Evolutionary conservation across 331 rosid species (phyloP).

Genomic region (Pyracantha coccinea): DNA sequence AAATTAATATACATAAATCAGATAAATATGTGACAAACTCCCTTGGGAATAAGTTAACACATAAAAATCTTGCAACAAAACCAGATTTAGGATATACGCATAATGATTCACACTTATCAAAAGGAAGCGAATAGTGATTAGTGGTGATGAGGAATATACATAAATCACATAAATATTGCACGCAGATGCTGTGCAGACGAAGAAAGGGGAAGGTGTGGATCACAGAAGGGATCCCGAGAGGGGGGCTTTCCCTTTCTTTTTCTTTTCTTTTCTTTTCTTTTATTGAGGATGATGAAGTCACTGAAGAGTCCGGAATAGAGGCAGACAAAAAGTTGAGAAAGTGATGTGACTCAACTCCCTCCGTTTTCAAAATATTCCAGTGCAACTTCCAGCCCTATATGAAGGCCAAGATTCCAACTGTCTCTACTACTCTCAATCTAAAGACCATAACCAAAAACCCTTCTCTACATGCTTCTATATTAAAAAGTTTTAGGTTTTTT

Average conservation of each 20-base stretch:
- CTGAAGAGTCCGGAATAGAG: not conserved
- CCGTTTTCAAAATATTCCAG: slow-evolving; percentile 19
- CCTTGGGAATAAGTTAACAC: not conserved
- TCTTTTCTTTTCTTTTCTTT: not conserved
- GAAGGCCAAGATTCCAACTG: slow-evolving; percentile 50
- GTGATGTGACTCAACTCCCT: slow-evolving; percentile 33
- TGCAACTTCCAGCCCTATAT: slow-evolving; percentile 16
- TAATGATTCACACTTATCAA: not conserved
- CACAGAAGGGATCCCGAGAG: slow-evolving; percentile 5
- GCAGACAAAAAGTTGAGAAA: slow-evolving; percentile 33
- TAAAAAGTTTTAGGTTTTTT: not conserved
- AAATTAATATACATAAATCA: not conserved
- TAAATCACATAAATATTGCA: not conserved
- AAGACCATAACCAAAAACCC: not conserved
- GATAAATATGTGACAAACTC: not conserved
- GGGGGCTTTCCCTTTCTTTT: too few species aligned
- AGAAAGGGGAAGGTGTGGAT: slow-evolving; percentile 5
- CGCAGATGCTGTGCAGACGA: slow-evolving; percentile 2
- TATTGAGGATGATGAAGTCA: not conserved
- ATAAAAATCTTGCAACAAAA: not conserved
- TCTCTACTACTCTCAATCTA: slow-evolving; percentile 24
- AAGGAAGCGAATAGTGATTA: not conserved
- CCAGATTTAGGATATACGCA: not conserved
- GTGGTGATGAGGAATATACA: not conserved
- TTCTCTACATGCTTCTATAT: not conserved